Evolutionary conservation across 495 filamentous ascomycete genomes (phyloP).

Genomic region (Penicillium lividum): DNA sequence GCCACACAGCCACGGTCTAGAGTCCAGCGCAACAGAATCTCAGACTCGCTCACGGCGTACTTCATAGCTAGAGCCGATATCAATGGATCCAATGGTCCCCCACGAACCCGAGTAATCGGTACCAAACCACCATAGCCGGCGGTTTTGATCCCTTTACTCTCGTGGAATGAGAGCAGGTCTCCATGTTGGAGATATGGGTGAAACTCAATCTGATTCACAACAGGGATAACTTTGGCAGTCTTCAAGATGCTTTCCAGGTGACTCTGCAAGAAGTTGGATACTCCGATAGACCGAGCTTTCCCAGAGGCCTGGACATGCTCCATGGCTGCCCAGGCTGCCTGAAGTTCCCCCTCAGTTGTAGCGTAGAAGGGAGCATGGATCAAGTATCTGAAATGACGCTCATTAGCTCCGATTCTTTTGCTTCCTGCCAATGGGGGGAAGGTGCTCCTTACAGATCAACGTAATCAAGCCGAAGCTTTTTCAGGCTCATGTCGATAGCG

Average conservation of each 20-base stretch:
- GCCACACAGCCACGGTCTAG: slow-evolving; percentile 77
- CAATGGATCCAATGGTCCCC: slow-evolving; percentile 67
- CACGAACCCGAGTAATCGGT: slow-evolving; percentile 61
- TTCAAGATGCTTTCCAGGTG: slow-evolving; percentile 69
- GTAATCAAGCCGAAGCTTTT: slow-evolving; percentile 74
- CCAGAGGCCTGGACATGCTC: slow-evolving; percentile 70
- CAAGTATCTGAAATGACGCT: slow-evolving; percentile 57
- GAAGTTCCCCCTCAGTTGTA: slow-evolving; percentile 60
- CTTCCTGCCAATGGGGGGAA: background rate
- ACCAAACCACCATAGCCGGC: slow-evolving; percentile 70
- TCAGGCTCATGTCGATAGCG: slow-evolving; percentile 69
- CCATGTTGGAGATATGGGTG: slow-evolving; percentile 84
- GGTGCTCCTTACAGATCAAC: slow-evolving; percentile 64
- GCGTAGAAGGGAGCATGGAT: slow-evolving; percentile 78
- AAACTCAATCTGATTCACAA: slow-evolving; percentile 86
- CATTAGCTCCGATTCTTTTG: background rate
- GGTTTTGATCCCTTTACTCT: slow-evolving; percentile 66
- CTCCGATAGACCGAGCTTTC: slow-evolving; percentile 75
- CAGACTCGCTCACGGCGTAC: slow-evolving; percentile 71
- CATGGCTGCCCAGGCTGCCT: slow-evolving; percentile 73
- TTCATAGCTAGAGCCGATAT: slow-evolving; percentile 66
- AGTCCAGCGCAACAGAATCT: slow-evolving; percentile 74
- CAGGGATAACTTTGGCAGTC: slow-evolving; percentile 64
- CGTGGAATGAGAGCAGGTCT: slow-evolving; percentile 63
- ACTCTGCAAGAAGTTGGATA: slow-evolving; percentile 73